Evolutionary conservation across 1,139 yeast species (phyloP).

Genomic region (Pichia sp.): DNA sequence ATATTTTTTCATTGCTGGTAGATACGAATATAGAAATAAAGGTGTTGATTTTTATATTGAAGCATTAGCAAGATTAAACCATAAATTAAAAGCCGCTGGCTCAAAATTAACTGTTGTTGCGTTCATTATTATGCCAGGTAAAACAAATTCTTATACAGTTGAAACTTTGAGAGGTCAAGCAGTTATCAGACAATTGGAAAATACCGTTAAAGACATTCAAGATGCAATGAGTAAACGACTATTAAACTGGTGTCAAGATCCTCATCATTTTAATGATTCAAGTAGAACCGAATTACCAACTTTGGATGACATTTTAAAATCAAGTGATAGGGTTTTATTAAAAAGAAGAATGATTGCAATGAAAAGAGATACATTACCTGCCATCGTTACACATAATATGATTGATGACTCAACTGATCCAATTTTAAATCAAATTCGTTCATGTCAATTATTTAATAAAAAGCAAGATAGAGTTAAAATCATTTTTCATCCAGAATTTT

Average conservation of each 20-base stretch:
- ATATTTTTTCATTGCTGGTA: constrained; percentile 93
- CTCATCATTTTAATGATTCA: constrained; percentile 29
- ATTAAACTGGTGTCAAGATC: constrained; percentile 68
- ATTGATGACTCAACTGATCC: constrained; percentile 88
- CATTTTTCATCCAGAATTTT: constrained; percentile 95
- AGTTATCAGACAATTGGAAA: constrained; percentile 84
- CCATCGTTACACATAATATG: constrained; percentile 98
- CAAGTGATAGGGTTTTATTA: constrained; percentile 82
- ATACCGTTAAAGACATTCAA: constrained; percentile 85
- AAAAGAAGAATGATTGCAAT: constrained; percentile 92
- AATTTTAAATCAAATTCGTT: constrained; percentile 82
- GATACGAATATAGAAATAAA: constrained; percentile 94
- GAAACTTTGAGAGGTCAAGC: constrained; percentile 97
- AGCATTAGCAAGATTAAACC: constrained; percentile 85
- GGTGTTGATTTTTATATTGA: constrained; percentile 96
- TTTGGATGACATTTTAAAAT: constrained; percentile 75
- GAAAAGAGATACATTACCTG: constrained; percentile 83
- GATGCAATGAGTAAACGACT: constrained; percentile 79
- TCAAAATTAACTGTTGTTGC: constrained; percentile 93
- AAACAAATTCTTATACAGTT: constrained; percentile 87
- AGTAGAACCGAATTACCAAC: constrained; percentile 42
- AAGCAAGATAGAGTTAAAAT: constrained; percentile 91
- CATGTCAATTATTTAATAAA: constrained; percentile 83
- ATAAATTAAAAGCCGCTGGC: constrained; percentile 70
- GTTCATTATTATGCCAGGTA: constrained; percentile 98